Evolutionary conservation across 2,329 filamentous ascomycete species (phyloP).

Genomic region (Cladosporium sp.): DNA sequence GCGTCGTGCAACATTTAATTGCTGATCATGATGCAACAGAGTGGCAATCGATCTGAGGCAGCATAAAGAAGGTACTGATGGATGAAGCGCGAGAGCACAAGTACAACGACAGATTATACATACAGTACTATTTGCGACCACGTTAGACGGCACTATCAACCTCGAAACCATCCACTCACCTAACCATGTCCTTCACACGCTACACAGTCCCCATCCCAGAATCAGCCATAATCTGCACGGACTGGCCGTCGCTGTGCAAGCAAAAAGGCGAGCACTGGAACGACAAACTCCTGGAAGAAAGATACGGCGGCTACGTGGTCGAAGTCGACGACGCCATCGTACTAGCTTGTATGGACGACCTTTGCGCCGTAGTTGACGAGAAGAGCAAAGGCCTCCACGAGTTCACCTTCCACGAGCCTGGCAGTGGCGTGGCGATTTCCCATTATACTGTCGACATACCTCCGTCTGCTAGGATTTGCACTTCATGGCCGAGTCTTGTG

Average conservation of each 20-base stretch:
- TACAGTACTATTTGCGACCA: not conserved
- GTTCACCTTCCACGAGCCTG: not conserved
- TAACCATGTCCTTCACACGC: not conserved
- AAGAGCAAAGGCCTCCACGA: not conserved
- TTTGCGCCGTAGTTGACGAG: not conserved
- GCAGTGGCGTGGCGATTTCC: not conserved
- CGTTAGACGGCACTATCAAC: not conserved
- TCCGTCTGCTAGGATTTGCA: not conserved
- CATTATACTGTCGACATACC: not conserved
- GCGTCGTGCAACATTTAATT: not conserved
- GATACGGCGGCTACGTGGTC: conserved; percentile 3
- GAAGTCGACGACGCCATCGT: not conserved
- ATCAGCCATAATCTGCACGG: not conserved
- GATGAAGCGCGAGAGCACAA: not conserved
- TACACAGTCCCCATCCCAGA: conserved; percentile 1
- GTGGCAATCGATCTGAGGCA: not conserved
- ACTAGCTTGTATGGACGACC: not conserved
- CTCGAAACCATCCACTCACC: not conserved
- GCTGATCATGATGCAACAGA: not conserved
- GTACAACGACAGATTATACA: not conserved
- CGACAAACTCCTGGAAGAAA: not conserved
- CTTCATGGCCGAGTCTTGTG: not conserved
- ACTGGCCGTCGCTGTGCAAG: not conserved
- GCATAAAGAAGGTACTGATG: not conserved
- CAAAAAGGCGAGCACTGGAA: not conserved